phyloP scores from a whole-genome alignment of 495 filamentous ascomycete genomes.

The Trichoderma virens region DNA sequence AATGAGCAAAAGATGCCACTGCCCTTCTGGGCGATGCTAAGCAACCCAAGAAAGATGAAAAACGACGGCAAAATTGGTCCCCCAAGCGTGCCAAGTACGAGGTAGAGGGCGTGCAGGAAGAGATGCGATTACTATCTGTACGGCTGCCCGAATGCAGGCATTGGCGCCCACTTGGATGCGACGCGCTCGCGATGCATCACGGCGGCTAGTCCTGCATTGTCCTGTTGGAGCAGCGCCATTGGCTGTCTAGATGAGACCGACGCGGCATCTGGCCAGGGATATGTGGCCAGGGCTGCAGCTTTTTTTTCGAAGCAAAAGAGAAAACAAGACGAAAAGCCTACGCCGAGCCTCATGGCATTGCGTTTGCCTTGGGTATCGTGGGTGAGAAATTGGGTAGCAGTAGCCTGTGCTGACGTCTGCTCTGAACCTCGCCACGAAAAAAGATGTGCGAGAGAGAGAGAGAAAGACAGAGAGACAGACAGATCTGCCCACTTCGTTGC shows the following conservation, averaged over 20 bases:
- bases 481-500: no score
- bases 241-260: background rate
- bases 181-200: background rate
- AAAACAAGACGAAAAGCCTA: background rate
- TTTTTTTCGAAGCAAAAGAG: background rate
- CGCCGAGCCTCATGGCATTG: no score
- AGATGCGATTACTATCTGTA: background rate
- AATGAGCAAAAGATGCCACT: background rate
- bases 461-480: no score
- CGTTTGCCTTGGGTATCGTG: no score
- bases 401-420: no score
- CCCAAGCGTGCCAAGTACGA: no score
- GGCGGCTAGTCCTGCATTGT: constrained; percentile 8
- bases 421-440: no score
- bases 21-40: background rate
- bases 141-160: background rate
- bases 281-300: background rate
- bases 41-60: background rate
- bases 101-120: background rate
- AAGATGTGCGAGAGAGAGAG: no score
- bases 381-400: no score
- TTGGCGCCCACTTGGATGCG: background rate
- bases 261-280: background rate
- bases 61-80: no score
- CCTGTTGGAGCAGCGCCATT: background rate